phyloP scores from a whole-genome alignment of 164 flowering plant species.

The Vitis riparia region DNA sequence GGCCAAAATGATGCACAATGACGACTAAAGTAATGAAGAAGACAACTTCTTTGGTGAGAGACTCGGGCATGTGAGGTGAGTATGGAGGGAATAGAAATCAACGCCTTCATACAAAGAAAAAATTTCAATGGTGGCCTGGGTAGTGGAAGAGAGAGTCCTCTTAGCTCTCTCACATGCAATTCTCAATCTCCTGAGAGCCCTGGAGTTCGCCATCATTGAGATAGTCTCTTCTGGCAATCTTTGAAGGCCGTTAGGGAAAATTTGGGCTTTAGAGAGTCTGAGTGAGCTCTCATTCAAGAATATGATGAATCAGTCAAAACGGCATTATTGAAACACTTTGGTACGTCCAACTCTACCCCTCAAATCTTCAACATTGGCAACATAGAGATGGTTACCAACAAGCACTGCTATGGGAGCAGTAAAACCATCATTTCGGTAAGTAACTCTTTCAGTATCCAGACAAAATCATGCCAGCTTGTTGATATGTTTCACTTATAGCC shows the following conservation, averaged over 20 bases:
- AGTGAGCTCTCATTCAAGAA: too few species aligned
- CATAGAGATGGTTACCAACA: slow-evolving; percentile 85
- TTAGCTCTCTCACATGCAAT: slow-evolving; percentile 70
- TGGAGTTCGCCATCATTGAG: slow-evolving; percentile 31
- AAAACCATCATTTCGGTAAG: slow-evolving; percentile 93
- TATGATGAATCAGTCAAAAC: too few species aligned
- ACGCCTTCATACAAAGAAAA: slow-evolving; percentile 65
- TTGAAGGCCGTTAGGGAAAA: too few species aligned
- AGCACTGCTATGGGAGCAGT: slow-evolving; percentile 95
- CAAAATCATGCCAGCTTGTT: slow-evolving; percentile 73
- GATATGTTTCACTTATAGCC: slow-evolving; percentile 93
- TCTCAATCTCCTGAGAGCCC: slow-evolving; percentile 66
- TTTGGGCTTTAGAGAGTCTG: too few species aligned
- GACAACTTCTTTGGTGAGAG: too few species aligned
- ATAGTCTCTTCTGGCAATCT: too few species aligned
- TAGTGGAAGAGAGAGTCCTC: slow-evolving; percentile 68
- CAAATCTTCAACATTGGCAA: slow-evolving; percentile 98
- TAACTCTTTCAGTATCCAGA: slow-evolving; percentile 80
- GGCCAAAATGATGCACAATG: too few species aligned
- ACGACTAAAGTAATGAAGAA: too few species aligned
- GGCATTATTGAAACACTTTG: too few species aligned
- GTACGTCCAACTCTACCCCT: slow-evolving; percentile 18
- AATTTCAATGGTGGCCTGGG: slow-evolving; percentile 64
- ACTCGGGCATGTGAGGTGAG: too few species aligned
- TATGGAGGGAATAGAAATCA: slow-evolving; percentile 48